phyloP scores from a whole-genome alignment of 2,329 filamentous ascomycete genomes.

The Sclerotinia subarctica region DNA sequence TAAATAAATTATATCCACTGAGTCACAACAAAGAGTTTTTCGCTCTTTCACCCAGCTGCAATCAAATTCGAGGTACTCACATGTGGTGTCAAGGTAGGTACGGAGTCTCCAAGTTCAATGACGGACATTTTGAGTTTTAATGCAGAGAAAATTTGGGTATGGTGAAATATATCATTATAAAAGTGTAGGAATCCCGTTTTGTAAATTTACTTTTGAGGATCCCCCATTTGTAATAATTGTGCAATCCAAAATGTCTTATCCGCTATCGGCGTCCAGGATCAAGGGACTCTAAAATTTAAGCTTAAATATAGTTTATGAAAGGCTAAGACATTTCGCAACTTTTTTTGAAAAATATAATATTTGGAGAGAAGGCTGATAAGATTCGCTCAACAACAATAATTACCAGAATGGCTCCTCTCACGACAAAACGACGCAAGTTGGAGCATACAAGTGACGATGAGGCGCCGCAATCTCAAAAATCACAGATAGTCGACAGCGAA shows the following conservation, averaged over 20 bases:
- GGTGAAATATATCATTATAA: conserved; percentile 2
- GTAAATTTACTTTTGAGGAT: background rate
- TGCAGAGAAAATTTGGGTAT: background rate
- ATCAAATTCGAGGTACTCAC: conserved; percentile 29
- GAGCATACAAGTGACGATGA: conserved; percentile 27
- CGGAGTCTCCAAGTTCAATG: conserved; percentile 39
- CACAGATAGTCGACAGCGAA: conserved; percentile 17
- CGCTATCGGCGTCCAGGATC: conserved; percentile 24
- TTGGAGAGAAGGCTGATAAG: conserved; percentile 4
- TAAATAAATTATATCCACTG: conserved; percentile 7
- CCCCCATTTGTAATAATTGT: conserved; percentile 3
- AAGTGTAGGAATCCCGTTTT: background rate
- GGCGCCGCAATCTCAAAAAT: background rate
- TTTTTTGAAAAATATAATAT: conserved; percentile 21
- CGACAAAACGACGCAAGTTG: conserved; percentile 39
- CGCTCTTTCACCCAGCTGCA: background rate
- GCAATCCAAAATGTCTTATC: conserved; percentile 17
- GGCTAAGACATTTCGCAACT: conserved; percentile 7
- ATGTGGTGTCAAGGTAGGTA: conserved; percentile 39
- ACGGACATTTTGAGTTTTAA: conserved; percentile 33
- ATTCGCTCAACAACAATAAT: conserved; percentile 6
- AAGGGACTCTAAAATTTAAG: conserved; percentile 13
- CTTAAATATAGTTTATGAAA: conserved; percentile 21
- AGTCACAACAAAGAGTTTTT: conserved; percentile 15
- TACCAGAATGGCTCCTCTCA: conserved; percentile 28